Evolutionary conservation across 2,329 filamentous ascomycete genomes (phyloP).

Genomic region (Alternaria brassicae): DNA sequence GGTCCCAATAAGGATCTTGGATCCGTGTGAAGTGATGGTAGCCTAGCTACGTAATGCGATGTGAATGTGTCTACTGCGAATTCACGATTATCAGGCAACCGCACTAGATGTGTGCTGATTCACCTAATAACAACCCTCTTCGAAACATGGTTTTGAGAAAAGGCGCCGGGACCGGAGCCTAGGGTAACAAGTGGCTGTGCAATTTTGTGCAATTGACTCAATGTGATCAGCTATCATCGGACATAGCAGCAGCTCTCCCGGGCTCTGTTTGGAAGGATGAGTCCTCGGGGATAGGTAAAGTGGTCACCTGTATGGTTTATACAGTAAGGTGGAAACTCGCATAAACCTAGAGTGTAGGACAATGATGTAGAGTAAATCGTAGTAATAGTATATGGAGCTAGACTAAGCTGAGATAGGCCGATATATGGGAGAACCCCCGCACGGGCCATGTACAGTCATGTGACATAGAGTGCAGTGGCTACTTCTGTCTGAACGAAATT

Average conservation of each 20-base stretch:
- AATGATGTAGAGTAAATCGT: too few species aligned
- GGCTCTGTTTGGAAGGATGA: not conserved
- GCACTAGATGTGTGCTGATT: not conserved
- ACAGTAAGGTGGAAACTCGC: not conserved
- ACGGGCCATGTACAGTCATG: too few species aligned
- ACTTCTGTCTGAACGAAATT: not conserved
- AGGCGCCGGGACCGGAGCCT: slow-evolving; percentile 1
- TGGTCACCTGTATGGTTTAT: not conserved
- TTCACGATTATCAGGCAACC: not conserved
- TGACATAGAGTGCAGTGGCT: not conserved
- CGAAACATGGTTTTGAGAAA: not conserved
- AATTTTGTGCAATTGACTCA: not conserved
- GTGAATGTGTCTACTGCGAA: not conserved
- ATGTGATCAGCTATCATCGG: not conserved
- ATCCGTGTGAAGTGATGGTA: not conserved
- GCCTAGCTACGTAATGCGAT: not conserved
- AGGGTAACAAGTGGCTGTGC: not conserved
- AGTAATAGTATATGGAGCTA: too few species aligned
- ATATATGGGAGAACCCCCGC: too few species aligned
- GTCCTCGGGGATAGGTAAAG: not conserved
- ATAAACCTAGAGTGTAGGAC: not conserved
- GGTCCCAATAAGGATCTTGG: not conserved
- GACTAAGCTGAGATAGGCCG: too few species aligned
- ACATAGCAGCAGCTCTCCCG: not conserved
- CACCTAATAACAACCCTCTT: not conserved